phyloP scores from a whole-genome alignment of 83 land plant genomes.

The Diphasiastrum complanatum region DNA sequence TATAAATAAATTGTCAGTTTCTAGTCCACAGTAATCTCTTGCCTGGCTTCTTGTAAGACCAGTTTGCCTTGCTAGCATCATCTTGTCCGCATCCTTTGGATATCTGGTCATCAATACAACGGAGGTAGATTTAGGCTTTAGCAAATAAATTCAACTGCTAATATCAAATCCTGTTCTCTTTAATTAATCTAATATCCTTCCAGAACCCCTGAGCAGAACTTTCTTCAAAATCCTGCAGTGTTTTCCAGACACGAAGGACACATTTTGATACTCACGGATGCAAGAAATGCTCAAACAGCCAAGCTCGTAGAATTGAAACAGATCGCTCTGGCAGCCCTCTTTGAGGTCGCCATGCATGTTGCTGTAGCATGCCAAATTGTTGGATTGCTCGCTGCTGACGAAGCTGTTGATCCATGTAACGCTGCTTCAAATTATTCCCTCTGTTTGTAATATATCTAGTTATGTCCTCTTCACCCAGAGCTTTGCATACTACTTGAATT shows the following conservation, averaged over 20 bases:
- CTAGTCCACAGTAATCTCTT: not conserved
- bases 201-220: too few species aligned
- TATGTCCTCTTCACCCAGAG: constrained; percentile 60
- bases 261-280: constrained; percentile 53
- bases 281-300: constrained; percentile 88
- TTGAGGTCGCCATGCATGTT: constrained; percentile 80
- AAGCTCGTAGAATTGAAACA: constrained; percentile 60
- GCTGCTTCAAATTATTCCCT: constrained; percentile 62
- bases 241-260: constrained; percentile 3
- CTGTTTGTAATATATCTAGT: constrained; percentile 37
- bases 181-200: too few species aligned
- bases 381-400: constrained; percentile 63
- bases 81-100: constrained; percentile 86
- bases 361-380: constrained; percentile 72
- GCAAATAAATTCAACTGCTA: too few species aligned
- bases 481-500: constrained; percentile 45
- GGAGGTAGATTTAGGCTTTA: constrained; percentile 26
- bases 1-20: not conserved
- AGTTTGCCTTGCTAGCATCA: constrained; percentile 74
- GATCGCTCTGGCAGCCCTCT: constrained; percentile 75
- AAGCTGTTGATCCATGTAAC: constrained; percentile 53
- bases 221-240: too few species aligned
- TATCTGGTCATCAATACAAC: constrained; percentile 42
- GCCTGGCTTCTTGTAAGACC: constrained; percentile 80
- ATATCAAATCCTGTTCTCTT: too few species aligned